Evolutionary conservation across 345 rosid species (phyloP).

Genomic region (Psidium friedrichsthalianum): DNA sequence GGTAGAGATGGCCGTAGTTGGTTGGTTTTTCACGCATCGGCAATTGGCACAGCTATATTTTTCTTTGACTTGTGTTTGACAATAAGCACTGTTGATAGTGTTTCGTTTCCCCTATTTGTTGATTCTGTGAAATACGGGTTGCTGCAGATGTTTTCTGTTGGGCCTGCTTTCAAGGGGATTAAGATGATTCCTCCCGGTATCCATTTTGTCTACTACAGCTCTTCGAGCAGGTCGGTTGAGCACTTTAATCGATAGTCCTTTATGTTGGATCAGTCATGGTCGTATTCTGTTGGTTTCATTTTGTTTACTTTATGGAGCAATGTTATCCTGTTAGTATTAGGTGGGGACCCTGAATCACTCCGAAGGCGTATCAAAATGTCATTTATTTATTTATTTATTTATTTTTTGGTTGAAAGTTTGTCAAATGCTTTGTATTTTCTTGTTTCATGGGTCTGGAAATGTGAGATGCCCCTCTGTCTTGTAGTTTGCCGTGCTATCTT

Average conservation of each 20-base stretch:
- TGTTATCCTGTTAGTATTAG: neutral
- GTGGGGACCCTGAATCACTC: neutral
- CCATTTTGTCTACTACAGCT: constrained; percentile 75
- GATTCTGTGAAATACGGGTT: neutral
- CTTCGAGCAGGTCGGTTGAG: constrained; percentile 51
- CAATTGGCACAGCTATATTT: neutral
- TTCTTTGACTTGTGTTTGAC: neutral
- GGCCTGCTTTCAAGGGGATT: constrained; percentile 72
- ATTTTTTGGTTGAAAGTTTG: neutral
- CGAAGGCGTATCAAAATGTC: neutral
- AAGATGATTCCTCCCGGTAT: constrained; percentile 96
- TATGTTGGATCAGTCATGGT: neutral
- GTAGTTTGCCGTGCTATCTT: neutral
- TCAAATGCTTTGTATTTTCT: neutral
- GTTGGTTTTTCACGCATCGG: neutral
- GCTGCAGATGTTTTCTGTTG: constrained; percentile 53
- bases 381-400: too few species aligned
- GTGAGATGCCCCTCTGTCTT: neutral
- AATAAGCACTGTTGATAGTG: neutral
- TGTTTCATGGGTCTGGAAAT: neutral
- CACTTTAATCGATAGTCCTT: neutral
- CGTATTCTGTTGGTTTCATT: neutral
- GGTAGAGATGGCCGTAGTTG: neutral
- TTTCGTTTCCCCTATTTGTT: neutral
- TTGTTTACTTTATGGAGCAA: neutral